phyloP scores from a whole-genome alignment of 2,329 filamentous ascomycete species.

The Fusarium sp. region DNA sequence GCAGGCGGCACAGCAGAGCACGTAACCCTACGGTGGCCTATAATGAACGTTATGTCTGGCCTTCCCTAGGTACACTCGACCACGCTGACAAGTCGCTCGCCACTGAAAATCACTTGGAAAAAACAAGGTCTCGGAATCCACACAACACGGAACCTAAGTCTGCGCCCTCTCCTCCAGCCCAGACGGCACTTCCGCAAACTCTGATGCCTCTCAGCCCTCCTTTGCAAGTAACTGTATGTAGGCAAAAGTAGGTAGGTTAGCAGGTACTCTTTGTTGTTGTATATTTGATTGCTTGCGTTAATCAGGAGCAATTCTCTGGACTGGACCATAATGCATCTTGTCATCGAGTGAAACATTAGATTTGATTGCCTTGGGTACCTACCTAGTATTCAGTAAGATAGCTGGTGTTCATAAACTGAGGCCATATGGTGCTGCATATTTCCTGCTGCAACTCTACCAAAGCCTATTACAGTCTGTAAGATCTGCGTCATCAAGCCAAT shows the following conservation, averaged over 20 bases:
- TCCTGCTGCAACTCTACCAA: neutral
- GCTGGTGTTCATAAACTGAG: neutral
- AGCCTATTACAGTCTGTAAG: neutral
- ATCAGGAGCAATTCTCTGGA: neutral
- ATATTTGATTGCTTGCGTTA: neutral
- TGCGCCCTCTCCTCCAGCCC: slow-evolving; percentile 6
- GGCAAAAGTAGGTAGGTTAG: neutral
- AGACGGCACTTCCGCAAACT: slow-evolving; percentile 16
- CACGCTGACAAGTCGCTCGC: slow-evolving; percentile 14
- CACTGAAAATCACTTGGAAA: slow-evolving; percentile 2
- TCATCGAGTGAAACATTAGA: neutral
- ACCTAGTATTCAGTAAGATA: neutral
- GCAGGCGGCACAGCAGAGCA: slow-evolving; percentile 23
- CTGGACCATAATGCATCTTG: neutral
- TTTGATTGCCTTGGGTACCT: neutral
- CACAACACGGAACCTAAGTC: neutral
- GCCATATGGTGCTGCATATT: neutral
- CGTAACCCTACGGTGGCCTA: slow-evolving; percentile 5
- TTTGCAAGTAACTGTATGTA: neutral
- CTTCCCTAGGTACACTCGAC: neutral
- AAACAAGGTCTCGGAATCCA: neutral
- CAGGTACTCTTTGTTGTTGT: neutral
- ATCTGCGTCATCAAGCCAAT: slow-evolving; percentile 15
- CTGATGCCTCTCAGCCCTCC: neutral
- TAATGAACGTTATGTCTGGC: neutral